phyloP scores from a whole-genome alignment of 2,329 filamentous ascomycete genomes.

The Neofusicoccum umdonicola region DNA sequence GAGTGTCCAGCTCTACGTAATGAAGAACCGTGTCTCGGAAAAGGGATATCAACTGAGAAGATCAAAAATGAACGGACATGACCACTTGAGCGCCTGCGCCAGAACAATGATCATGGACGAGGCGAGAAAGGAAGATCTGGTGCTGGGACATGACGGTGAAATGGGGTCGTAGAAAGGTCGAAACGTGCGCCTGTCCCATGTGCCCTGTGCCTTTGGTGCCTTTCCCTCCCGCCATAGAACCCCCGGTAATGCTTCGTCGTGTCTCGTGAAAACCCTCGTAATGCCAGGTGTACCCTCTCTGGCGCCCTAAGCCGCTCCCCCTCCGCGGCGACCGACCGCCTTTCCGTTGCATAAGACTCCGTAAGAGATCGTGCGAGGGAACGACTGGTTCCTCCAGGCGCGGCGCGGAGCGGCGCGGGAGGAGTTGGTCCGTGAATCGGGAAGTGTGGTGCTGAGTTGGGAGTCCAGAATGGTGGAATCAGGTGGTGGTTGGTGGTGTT shows the following conservation, averaged over 20 bases:
- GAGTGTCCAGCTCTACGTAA: not conserved
- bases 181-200: not conserved
- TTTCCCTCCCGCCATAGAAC: not conserved
- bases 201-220: not conserved
- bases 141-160: not conserved
- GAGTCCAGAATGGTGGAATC: not conserved
- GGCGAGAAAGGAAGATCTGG: not conserved
- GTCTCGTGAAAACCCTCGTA: not conserved
- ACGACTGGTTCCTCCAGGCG: not conserved
- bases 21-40: not conserved
- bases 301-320: not conserved
- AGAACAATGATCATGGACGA: not conserved
- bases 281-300: not conserved
- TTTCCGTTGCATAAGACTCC: conserved; percentile 2
- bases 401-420: not conserved
- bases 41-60: conserved; percentile 8
- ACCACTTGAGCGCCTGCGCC: conserved; percentile 5
- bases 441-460: not conserved
- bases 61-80: not conserved
- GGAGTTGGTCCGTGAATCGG: not conserved
- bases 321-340: not conserved
- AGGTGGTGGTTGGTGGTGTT: not conserved
- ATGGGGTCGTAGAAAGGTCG: not conserved
- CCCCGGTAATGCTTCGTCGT: not conserved
- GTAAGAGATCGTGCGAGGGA: conserved; percentile 1